A percentile compares a stretch with the other conserved stretches of the same genome.
Evolutionary conservation across 1,284 basidiomycete genomes (phyloP).

Genomic region (Ganoderma resinaceum): DNA sequence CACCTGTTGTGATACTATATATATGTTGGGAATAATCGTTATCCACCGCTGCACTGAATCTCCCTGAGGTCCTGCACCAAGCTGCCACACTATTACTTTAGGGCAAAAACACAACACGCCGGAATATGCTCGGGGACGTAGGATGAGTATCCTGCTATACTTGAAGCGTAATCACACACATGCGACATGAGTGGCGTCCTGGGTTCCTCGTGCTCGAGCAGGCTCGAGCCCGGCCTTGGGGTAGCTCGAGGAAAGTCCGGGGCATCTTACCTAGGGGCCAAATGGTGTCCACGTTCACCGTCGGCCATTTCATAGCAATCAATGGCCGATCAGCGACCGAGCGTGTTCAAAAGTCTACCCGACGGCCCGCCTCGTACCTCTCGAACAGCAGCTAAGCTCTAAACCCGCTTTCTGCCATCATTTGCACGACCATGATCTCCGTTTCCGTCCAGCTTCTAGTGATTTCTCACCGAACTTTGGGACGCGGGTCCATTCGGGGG

Average conservation of each 20-base stretch:
- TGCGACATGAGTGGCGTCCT: not conserved
- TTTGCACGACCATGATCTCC: not conserved
- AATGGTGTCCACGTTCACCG: not conserved
- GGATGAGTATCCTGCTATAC: not conserved
- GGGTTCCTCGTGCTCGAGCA: not conserved
- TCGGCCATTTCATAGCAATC: not conserved
- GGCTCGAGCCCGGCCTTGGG: too few species aligned
- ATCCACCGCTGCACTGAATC: not conserved
- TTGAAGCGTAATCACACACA: not conserved
- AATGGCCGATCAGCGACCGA: not conserved
- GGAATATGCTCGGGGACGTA: not conserved
- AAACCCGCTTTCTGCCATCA: not conserved
- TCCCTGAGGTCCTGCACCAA: not conserved
- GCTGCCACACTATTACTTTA: not conserved
- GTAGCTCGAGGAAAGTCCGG: too few species aligned
- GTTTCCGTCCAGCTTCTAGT: not conserved
- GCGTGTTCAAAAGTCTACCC: not conserved
- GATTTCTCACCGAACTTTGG: not conserved
- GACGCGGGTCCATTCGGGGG: not conserved
- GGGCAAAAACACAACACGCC: not conserved
- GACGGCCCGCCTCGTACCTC: not conserved
- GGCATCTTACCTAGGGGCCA: too few species aligned
- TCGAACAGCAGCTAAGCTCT: not conserved
- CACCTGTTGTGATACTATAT: constrained; percentile 7
- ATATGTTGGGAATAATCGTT: constrained; percentile 11